Base-by-base conservation (phyloP, 306 rosid species). In the Ormosia emarginata region DNA sequence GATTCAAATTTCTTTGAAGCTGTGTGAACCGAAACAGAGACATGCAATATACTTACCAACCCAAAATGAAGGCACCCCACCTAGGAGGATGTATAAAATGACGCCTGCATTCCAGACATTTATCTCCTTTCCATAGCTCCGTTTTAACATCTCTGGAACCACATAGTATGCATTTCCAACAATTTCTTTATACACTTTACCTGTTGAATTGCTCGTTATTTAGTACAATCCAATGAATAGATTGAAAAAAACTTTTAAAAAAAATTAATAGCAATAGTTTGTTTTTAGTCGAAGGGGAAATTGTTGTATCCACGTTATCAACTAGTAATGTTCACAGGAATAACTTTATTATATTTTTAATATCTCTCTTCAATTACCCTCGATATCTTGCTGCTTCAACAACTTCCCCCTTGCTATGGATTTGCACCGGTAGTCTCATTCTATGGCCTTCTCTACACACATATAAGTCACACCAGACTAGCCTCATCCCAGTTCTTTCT, bases 61-160 rank as follows among this genome's bases (percentile, higher is more conserved):
- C 94, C 94, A 96, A 71, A 96, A 96, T 44, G 99, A 98, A 75
- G 99, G 97, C 37, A 78, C 94, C 17, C 99, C 99, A 78, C 89
- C 30, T n/a, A 96, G 85, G 84, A 96, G 90, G 47, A 96, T 90
- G 85, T 91, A 96, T 70, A 96, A 82, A 84, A 92, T 96, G 83
- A 96, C 78, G 79, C 98, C 99, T 18, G 94, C 97, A 52, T 98
- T 96, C 99, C 99, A 95, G 8, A 93, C 81, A 82, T 96, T 98
- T 0, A 92, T 91, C 91, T 96, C 99, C 87, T 92, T 93, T 79
- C 99, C 99, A 87, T 96, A 92, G 39, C 11, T 84, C 56, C 90
- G 39, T 53, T 41, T 81, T 86, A 93, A 76, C 56, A 96, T 94
- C 75, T 93, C 99, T 2, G 98, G 99, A 36, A 98, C 99, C 76